Evolutionary conservation across 2,329 filamentous ascomycete genomes (phyloP).

Genomic region (Colletotrichum endophyticum): DNA sequence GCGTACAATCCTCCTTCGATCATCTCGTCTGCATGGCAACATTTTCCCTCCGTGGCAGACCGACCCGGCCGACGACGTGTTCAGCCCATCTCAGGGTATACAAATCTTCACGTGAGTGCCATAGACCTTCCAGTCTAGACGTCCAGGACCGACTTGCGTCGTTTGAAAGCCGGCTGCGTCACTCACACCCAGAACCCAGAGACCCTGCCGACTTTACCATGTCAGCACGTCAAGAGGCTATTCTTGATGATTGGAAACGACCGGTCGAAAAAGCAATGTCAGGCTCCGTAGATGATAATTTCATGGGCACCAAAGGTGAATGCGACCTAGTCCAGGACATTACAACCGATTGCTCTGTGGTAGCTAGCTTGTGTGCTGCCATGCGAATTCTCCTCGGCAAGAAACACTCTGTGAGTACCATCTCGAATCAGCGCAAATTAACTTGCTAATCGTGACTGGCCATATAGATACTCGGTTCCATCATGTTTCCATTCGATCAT

Average conservation of each 20-base stretch:
- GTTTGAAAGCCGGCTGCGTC: not conserved
- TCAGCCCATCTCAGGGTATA: slow-evolving; percentile 56
- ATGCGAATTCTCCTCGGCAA: slow-evolving; percentile 73
- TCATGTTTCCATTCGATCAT: slow-evolving; percentile 78
- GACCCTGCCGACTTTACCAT: slow-evolving; percentile 74
- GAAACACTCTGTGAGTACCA: slow-evolving; percentile 64
- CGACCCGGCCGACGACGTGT: slow-evolving; percentile 65
- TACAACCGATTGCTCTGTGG: slow-evolving; percentile 95
- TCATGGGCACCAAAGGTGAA: slow-evolving; percentile 62
- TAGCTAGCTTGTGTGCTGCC: slow-evolving; percentile 89
- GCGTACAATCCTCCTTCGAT: slow-evolving; percentile 76
- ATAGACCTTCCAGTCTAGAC: not conserved
- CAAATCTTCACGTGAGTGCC: slow-evolving; percentile 66
- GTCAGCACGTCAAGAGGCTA: slow-evolving; percentile 73
- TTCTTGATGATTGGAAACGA: slow-evolving; percentile 86
- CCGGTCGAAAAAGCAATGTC: slow-evolving; percentile 66
- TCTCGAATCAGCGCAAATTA: not conserved
- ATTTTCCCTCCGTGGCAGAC: slow-evolving; percentile 86
- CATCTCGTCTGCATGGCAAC: slow-evolving; percentile 81
- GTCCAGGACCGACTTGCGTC: not conserved
- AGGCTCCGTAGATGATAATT: slow-evolving; percentile 41
- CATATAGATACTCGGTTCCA: slow-evolving; percentile 68
- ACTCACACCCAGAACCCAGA: slow-evolving; percentile 44
- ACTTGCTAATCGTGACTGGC: not conserved
- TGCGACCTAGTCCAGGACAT: slow-evolving; percentile 94